phyloP scores from a whole-genome alignment of 2,329 filamentous ascomycete species.

The Eutypa lata region DNA sequence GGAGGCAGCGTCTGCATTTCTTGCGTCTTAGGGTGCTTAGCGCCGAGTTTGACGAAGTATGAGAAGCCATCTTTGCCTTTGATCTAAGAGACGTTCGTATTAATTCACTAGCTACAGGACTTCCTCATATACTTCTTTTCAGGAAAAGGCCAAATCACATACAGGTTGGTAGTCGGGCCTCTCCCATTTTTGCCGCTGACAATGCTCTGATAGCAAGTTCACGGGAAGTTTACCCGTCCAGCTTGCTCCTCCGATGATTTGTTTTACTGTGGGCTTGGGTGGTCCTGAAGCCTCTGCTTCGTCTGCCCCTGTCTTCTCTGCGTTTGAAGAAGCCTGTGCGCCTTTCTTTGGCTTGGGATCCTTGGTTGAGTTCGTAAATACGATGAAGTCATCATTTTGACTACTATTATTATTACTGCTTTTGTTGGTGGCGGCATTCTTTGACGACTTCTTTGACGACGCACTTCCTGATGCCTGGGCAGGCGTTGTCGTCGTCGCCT shows the following conservation, averaged over 20 bases:
- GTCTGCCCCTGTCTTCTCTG: slow-evolving; percentile 19
- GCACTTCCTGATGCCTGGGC: slow-evolving; percentile 20
- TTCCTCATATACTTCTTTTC: slow-evolving; percentile 6
- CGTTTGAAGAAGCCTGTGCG: slow-evolving; percentile 18
- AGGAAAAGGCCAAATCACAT: slow-evolving; percentile 24
- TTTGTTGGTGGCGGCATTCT: slow-evolving; percentile 29
- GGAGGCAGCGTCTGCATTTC: slow-evolving; percentile 73
- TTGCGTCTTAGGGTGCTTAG: slow-evolving; percentile 76
- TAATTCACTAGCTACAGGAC: slow-evolving; percentile 20
- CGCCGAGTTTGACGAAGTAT: slow-evolving; percentile 75
- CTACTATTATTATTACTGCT: slow-evolving; percentile 6
- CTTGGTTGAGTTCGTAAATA: slow-evolving; percentile 58
- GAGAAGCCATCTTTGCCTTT: slow-evolving; percentile 73
- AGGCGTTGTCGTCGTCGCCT: slow-evolving; percentile 38
- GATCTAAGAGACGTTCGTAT: slow-evolving; percentile 34
- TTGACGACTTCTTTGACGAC: slow-evolving; percentile 31
- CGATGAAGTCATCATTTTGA: slow-evolving; percentile 50
- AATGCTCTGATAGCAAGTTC: slow-evolving; percentile 90
- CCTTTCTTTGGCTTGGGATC: slow-evolving; percentile 45
- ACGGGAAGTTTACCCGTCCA: slow-evolving; percentile 98
- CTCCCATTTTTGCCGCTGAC: slow-evolving; percentile 93
- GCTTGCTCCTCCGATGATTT: slow-evolving; percentile 88
- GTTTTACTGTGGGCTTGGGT: slow-evolving; percentile 64
- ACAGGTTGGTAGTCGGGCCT: slow-evolving; percentile 88
- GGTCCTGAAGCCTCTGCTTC: slow-evolving; percentile 38